Evolutionary conservation across 148 eudicot genomes (phyloP), one percentile per base, ranked within the genome.

Genomic region (Camellia sinensis): DNA sequence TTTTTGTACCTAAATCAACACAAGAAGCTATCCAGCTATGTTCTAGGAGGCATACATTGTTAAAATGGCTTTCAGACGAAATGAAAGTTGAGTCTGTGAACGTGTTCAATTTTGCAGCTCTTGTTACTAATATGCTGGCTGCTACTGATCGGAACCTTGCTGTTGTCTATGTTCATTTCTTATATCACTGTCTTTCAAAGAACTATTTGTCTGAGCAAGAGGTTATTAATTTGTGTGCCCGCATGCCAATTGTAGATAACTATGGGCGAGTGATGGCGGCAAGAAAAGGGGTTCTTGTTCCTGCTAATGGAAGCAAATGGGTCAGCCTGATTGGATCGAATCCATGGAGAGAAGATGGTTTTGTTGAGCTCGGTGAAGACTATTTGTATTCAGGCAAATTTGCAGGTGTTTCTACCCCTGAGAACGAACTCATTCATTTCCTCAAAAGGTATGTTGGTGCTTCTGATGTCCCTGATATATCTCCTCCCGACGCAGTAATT

Each of bases 241-340:
- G 9, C 19, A 84, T 92, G 89, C 94, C 92, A 46, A 75, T 90
- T 3, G 79, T 90, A 18, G 84, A 89, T 65, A 80, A 77, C 8
- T 85, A 82, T 78, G 89, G 91, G 10, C n/a, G 45, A 13, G 77
- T 90, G 60, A 67, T 46, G 53, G 19, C n/a, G 14, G 0, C 5
- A 8, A 67, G 83, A 57, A 61, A 72, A 22, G 83, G 81, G 44
- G 87, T 86, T 63, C 88, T 92, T 75, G 87, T 92, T 72, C 97
- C 97, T 63, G 89, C 93, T 0, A 84, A 82, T 5, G 89, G 86
- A 17, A 92, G 97, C 87, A 85, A 83, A 65, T 92, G 94, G 94
- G 83, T 87, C 3, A 83, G 84, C 56, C 76, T 92, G 64, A 72
- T 89, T n/a, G 90, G 91, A 67, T 86, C 90, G 43, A 88, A 89